A percentile compares a stretch with the other conserved stretches of the same genome.
These are phyloP conservation scores for Phytopythium ostracodes DNA, from an alignment of 352 stramenopile species.

Conservation along the genomic window DNA sequence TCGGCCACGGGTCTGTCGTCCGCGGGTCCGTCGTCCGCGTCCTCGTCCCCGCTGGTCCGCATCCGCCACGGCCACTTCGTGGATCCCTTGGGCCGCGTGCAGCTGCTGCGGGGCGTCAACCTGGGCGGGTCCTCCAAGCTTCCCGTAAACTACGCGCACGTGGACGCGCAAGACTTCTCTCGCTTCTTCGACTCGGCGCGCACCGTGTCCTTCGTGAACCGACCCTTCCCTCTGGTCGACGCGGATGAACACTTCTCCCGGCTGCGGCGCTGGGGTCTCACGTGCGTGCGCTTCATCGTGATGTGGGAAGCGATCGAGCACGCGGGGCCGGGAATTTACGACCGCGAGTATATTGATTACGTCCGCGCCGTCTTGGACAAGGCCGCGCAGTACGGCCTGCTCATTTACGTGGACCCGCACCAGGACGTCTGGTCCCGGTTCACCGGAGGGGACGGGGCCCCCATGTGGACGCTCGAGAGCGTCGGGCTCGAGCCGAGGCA, in stretches of 20 bases:
- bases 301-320: slow-evolving; percentile 92
- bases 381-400: slow-evolving; percentile 61
- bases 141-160: slow-evolving; percentile 28
- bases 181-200: slow-evolving; percentile 42
- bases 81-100: slow-evolving; percentile 37
- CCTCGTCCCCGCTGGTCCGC: background rate
- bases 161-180: slow-evolving; percentile 18
- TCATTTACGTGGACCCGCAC: slow-evolving; percentile 88
- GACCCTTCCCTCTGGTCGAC: slow-evolving; percentile 83
- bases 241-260: slow-evolving; percentile 73
- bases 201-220: slow-evolving; percentile 54
- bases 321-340: slow-evolving; percentile 72
- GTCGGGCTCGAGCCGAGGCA: slow-evolving; percentile 73
- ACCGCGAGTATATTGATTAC: slow-evolving; percentile 83
- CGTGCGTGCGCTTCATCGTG: slow-evolving; percentile 77
- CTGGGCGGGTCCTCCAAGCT: slow-evolving; percentile 67
- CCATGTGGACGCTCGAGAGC: slow-evolving; percentile 84
- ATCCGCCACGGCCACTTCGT: slow-evolving; percentile 34
- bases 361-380: slow-evolving; percentile 56
- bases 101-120: slow-evolving; percentile 61
- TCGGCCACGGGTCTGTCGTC: background rate
- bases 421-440: slow-evolving; percentile 92
- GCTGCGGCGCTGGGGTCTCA: slow-evolving; percentile 82
- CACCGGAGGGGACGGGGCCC: slow-evolving; percentile 87
- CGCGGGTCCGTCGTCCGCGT: background rate